These are phyloP conservation scores for Pseudocercospora macadamiae DNA, from an alignment of 2,329 filamentous ascomycete species.

Conservation along the genomic window DNA sequence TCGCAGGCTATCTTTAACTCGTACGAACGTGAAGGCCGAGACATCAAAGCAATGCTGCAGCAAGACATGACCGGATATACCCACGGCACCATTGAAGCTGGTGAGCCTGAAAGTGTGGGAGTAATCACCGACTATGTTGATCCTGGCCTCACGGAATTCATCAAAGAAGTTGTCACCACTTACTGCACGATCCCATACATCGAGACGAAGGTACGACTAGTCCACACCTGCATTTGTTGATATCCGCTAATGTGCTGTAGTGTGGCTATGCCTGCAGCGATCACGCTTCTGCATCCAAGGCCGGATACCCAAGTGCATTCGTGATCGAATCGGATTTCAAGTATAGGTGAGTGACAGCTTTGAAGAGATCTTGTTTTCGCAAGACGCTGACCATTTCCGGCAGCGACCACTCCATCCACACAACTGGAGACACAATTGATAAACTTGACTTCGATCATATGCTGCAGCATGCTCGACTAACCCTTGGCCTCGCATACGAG, in stretches of 20 bases:
- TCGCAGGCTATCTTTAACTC: conserved; percentile 85
- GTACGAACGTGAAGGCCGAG: conserved; percentile 72
- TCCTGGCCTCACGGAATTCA: conserved; percentile 78
- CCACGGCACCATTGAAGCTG: conserved; percentile 78
- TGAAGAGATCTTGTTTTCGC: not conserved
- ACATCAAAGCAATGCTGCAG: conserved; percentile 95
- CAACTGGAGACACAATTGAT: conserved; percentile 70
- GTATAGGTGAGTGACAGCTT: conserved; percentile 47
- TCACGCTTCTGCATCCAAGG: conserved; percentile 73
- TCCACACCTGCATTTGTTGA: not conserved
- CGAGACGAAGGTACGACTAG: conserved; percentile 83
- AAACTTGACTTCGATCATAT: conserved; percentile 84
- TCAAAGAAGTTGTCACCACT: conserved; percentile 82
- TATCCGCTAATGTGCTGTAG: conserved; percentile 38
- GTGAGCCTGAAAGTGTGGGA: conserved; percentile 81
- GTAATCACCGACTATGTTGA: conserved; percentile 94
- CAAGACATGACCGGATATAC: conserved; percentile 97
- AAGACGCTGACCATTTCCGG: not conserved
- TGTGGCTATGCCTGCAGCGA: conserved; percentile 63
- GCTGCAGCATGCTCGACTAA: conserved; percentile 86
- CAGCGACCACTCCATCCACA: conserved; percentile 57
- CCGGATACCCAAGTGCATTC: conserved; percentile 74
- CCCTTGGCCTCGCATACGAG: conserved; percentile 80
- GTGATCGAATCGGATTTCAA: conserved; percentile 75
- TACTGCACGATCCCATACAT: conserved; percentile 90